These are phyloP conservation scores for Ceratocystis destructans DNA, from an alignment of 2,329 filamentous ascomycete species.

Conservation along the genomic window DNA sequence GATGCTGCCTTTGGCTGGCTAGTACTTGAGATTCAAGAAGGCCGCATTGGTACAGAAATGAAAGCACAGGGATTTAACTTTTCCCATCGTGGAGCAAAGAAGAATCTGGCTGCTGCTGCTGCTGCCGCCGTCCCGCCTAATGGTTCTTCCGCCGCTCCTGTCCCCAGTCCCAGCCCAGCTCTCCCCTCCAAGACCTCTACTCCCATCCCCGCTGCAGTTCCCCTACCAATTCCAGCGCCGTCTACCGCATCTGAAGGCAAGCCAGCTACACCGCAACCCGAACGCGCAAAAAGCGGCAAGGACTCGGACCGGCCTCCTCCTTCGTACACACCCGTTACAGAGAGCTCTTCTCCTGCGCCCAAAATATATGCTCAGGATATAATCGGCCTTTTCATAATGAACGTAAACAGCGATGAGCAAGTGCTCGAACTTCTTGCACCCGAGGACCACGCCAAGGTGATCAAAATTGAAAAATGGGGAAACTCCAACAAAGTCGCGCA, in stretches of 20 bases:
- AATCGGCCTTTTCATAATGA: constrained; percentile 80
- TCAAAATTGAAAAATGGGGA: constrained; percentile 64
- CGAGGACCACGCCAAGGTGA: constrained; percentile 70
- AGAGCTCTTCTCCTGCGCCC: constrained; percentile 47
- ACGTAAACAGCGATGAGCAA: constrained; percentile 69
- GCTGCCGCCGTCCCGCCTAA: constrained; percentile 25
- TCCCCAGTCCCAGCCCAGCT: constrained; percentile 24
- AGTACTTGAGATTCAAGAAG: constrained; percentile 86
- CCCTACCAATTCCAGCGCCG: constrained; percentile 29
- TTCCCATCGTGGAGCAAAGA: constrained; percentile 82
- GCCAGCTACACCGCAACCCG: constrained; percentile 37
- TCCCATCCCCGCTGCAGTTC: constrained; percentile 20
- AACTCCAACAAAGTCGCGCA: constrained; percentile 73
- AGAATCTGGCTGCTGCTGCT: constrained; percentile 32
- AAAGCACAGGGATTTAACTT: constrained; percentile 98
- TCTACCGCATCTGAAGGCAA: constrained; percentile 30
- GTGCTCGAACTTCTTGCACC: constrained; percentile 69
- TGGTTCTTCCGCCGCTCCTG: constrained; percentile 17
- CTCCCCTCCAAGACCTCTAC: constrained; percentile 26
- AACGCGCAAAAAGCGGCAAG: constrained; percentile 33
- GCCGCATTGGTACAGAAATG: constrained; percentile 96
- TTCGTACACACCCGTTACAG: constrained; percentile 33
- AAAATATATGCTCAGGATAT: constrained; percentile 46
- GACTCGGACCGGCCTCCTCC: constrained; percentile 43
- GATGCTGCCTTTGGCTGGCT: constrained; percentile 96